Evolutionary conservation across 2,329 filamentous ascomycete species (phyloP).

Genomic region (Ceratocystiopsis brevicomis): DNA sequence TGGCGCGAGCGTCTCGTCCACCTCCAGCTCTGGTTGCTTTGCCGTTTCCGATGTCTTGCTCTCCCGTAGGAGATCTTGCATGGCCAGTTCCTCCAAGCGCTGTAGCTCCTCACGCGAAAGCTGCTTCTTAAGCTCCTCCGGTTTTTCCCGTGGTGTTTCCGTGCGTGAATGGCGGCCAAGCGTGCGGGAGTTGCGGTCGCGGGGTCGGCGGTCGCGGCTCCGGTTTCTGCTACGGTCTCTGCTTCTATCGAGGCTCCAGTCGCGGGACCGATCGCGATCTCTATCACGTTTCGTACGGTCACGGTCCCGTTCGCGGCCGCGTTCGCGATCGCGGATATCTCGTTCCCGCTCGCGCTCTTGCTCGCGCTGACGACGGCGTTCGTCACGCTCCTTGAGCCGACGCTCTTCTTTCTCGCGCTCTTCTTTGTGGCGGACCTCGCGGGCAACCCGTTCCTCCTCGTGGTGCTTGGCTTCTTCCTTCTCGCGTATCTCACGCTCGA

Average conservation of each 20-base stretch:
- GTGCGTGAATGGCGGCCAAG: too few relatives aligned
- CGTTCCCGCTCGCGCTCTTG: conserved; percentile 18
- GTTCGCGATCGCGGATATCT: conserved; percentile 14
- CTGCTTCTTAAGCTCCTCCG: conserved; percentile 31
- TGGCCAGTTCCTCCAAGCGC: conserved; percentile 36
- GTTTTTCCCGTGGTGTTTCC: conserved; percentile 24
- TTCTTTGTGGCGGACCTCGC: conserved; percentile 17
- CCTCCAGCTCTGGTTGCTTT: conserved; percentile 34
- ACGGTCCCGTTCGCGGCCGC: conserved; percentile 13
- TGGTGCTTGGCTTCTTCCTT: conserved; percentile 19
- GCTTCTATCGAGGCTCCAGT: conserved; percentile 10
- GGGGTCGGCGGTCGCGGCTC: conserved; percentile 13
- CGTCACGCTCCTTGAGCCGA: conserved; percentile 23
- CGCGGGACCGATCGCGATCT: too few relatives aligned
- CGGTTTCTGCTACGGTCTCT: conserved; percentile 16
- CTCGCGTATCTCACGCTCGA: conserved; percentile 36
- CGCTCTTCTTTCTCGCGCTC: conserved; percentile 19
- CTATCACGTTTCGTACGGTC: too few relatives aligned
- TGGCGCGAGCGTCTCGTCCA: conserved; percentile 35
- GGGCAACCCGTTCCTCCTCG: conserved; percentile 16
- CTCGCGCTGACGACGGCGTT: conserved; percentile 17
- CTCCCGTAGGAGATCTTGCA: conserved; percentile 39
- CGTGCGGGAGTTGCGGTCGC: conserved; percentile 12
- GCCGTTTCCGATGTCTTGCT: conserved; percentile 27
- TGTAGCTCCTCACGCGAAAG: conserved; percentile 40